These are phyloP conservation scores for Cystobasidiopsis lactophilus DNA, from an alignment of 768 basidiomycete genomes.

Conservation along the genomic window DNA sequence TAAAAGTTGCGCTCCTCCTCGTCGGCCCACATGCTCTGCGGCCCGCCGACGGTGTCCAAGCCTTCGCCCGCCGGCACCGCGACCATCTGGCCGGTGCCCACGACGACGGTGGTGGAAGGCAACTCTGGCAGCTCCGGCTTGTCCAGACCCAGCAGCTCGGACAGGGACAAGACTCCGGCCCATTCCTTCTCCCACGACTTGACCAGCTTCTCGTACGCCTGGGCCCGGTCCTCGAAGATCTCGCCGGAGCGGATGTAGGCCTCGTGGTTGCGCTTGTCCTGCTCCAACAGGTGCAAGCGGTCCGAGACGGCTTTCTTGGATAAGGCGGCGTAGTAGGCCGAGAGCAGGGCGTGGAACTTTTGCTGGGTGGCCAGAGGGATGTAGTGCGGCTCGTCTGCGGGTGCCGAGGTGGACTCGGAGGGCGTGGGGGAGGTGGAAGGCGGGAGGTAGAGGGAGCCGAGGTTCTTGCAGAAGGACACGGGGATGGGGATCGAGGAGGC, in stretches of 20 bases:
- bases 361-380: conserved; percentile 68
- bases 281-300: conserved; percentile 87
- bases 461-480: conserved; percentile 81
- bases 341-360: conserved; percentile 77
- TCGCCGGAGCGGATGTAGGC: conserved; percentile 98
- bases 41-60: conserved; percentile 24
- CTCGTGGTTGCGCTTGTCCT: conserved; percentile 90
- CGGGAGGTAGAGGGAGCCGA: conserved; percentile 48
- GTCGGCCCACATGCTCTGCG: conserved; percentile 87
- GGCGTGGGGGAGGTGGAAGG: neutral
- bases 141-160: conserved; percentile 66
- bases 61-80: conserved; percentile 39
- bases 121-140: conserved; percentile 65
- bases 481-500: conserved; percentile 49
- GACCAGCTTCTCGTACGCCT: conserved; percentile 97
- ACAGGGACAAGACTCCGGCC: conserved; percentile 72
- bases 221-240: conserved; percentile 96
- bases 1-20: conserved; percentile 88
- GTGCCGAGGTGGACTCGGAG: neutral
- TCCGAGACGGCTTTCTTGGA: conserved; percentile 78
- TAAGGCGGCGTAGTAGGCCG: conserved; percentile 76
- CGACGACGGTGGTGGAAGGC: conserved; percentile 31
- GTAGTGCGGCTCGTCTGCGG: conserved; percentile 21
- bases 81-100: conserved; percentile 20
- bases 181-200: conserved; percentile 81